These are phyloP conservation scores for Trichopus zeylanicus DNA, from an alignment of 116 monocot genomes.

Conservation along the genomic window DNA sequence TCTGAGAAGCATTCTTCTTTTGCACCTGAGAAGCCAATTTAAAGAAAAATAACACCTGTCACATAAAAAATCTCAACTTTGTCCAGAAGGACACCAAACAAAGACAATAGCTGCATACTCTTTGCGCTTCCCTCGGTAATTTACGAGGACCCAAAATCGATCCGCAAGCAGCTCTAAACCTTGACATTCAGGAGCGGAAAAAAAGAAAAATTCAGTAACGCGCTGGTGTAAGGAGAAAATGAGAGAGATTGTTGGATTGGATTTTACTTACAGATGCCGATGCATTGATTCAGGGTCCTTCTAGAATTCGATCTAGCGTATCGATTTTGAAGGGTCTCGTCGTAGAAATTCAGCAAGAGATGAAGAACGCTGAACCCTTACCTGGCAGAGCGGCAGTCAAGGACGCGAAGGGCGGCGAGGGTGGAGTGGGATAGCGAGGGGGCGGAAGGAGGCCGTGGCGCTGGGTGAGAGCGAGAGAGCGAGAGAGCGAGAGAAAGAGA, in stretches of 20 bases:
- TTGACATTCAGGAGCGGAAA: neutral
- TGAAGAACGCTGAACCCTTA: too few relatives aligned
- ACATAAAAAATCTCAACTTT: neutral
- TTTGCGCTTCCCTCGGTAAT: neutral
- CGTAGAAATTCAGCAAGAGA: too few relatives aligned
- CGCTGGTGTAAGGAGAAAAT: neutral
- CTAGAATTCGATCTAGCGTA: too few relatives aligned
- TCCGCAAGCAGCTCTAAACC: neutral
- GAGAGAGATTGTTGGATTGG: neutral
- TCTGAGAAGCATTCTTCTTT: neutral
- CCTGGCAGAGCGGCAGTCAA: too few relatives aligned
- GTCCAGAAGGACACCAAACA: neutral
- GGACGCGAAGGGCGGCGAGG: too few relatives aligned
- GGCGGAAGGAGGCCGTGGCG: too few relatives aligned
- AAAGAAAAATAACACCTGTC: neutral
- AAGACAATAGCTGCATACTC: neutral
- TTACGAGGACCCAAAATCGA: neutral
- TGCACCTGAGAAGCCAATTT: neutral
- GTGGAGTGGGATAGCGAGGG: too few relatives aligned
- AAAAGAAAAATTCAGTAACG: neutral
- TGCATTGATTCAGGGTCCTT: too few relatives aligned
- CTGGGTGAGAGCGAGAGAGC: too few relatives aligned
- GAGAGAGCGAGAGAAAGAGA: too few relatives aligned
- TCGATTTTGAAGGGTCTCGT: too few relatives aligned
- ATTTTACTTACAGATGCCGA: neutral